Conservation (phyloP, 2,329 filamentous ascomycete genomes). For the Neospermospora avenae region DNA sequence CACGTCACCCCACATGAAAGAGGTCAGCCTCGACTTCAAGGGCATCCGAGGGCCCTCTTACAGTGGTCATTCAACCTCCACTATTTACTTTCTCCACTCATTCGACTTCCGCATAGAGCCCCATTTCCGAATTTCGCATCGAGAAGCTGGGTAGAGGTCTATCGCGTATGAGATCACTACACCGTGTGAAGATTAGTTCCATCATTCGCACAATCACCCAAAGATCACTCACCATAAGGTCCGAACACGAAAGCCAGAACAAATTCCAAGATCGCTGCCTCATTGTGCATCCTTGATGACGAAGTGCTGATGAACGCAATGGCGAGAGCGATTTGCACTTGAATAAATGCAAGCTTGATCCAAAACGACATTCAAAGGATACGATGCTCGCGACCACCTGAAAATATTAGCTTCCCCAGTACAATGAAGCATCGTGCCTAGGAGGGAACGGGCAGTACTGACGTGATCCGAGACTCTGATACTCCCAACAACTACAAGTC, state of each 20-base stretch:
- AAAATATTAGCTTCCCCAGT: background rate
- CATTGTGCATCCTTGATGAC: background rate
- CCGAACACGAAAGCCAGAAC: background rate
- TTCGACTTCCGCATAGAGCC: background rate
- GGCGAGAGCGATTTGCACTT: background rate
- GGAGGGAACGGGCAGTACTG: background rate
- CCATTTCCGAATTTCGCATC: background rate
- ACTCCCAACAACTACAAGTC: conserved; percentile 1
- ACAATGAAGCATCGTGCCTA: background rate
- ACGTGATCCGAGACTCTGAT: background rate
- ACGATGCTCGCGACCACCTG: background rate
- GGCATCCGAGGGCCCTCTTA: no score
- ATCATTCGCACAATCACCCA: background rate
- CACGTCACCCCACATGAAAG: no score
- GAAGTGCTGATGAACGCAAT: background rate
- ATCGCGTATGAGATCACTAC: background rate
- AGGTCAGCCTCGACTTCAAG: no score
- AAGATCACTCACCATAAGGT: background rate
- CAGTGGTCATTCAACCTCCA: no score
- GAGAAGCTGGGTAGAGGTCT: background rate
- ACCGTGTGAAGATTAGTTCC: background rate
- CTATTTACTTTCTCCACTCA: no score
- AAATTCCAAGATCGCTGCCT: background rate
- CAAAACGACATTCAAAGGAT: background rate
- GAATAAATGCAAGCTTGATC: background rate